These are phyloP conservation scores for Vigna angularis DNA, from an alignment of 306 rosid genomes.

Conservation along the genomic window DNA sequence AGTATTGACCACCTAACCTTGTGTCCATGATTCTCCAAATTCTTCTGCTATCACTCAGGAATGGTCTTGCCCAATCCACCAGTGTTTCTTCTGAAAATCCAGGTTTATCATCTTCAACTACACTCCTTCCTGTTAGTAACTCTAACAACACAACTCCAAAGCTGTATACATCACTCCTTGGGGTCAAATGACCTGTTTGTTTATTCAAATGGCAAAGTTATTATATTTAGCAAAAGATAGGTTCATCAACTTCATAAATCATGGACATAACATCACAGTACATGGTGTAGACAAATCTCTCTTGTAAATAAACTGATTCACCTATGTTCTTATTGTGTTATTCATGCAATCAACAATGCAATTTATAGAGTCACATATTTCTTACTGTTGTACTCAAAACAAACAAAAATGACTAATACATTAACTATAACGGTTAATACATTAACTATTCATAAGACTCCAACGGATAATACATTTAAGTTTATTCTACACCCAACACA, in stretches of 20 bases:
- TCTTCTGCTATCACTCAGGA: slow-evolving; percentile 65
- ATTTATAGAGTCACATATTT: no score
- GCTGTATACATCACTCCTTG: slow-evolving; percentile 90
- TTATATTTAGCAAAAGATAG: background rate
- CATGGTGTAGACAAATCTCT: no score
- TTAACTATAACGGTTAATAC: no score
- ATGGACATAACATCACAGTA: slow-evolving; percentile 1
- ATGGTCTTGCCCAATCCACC: slow-evolving; percentile 90
- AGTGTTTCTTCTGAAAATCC: slow-evolving; percentile 68
- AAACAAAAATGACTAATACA: no score
- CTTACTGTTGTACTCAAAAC: no score
- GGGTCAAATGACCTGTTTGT: slow-evolving; percentile 82
- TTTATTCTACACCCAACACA: no score
- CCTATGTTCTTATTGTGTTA: no score
- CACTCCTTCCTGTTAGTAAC: slow-evolving; percentile 77
- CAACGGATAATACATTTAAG: no score
- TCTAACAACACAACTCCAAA: slow-evolving; percentile 87
- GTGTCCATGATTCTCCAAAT: slow-evolving; percentile 83
- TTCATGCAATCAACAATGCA: no score
- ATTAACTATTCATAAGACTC: no score
- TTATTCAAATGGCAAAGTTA: background rate
- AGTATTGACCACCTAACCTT: slow-evolving; percentile 85
- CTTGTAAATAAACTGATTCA: no score
- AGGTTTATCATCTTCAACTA: slow-evolving; percentile 55
- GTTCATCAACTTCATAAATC: slow-evolving; percentile 8